phyloP scores from a whole-genome alignment of 768 basidiomycete species.

The Sarcodon aspratus region DNA sequence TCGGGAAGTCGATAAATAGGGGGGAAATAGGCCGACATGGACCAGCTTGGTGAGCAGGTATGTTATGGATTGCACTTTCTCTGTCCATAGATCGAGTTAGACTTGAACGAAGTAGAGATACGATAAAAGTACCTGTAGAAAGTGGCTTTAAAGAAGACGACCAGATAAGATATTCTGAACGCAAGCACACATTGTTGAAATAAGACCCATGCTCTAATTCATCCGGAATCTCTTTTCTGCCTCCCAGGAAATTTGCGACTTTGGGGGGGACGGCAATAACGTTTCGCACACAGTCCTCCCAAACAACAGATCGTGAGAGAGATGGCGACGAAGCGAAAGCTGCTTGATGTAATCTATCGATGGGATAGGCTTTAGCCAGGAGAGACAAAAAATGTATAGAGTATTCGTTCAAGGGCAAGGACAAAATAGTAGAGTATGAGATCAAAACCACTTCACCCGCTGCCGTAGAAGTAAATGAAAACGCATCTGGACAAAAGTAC shows the following conservation, averaged over 20 bases:
- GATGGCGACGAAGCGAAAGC: slow-evolving; percentile 24
- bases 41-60: slow-evolving; percentile 58
- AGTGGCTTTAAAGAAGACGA: slow-evolving; percentile 24
- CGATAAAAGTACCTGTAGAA: slow-evolving; percentile 27
- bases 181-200: slow-evolving; percentile 37
- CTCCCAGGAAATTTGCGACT: slow-evolving; percentile 59
- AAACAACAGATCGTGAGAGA: slow-evolving; percentile 27
- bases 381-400: slow-evolving; percentile 40
- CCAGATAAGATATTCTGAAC: slow-evolving; percentile 40
- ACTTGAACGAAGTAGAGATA: neutral
- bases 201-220: slow-evolving; percentile 46
- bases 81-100: slow-evolving; percentile 12
- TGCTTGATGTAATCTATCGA: slow-evolving; percentile 53
- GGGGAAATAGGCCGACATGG: slow-evolving; percentile 55
- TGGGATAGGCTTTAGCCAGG: slow-evolving; percentile 51
- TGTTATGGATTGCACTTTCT: slow-evolving; percentile 28
- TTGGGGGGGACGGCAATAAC: slow-evolving; percentile 61
- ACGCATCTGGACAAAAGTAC: slow-evolving; percentile 64
- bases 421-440: slow-evolving; percentile 57
- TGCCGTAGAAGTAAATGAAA: slow-evolving; percentile 35
- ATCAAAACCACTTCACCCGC: slow-evolving; percentile 43
- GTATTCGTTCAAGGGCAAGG: slow-evolving; percentile 34
- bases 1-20: slow-evolving; percentile 32
- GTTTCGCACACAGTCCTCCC: slow-evolving; percentile 71
- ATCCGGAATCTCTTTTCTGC: slow-evolving; percentile 28